Evolutionary conservation across 345 rosid genomes (phyloP).

Genomic region (Sapria himalayana): DNA sequence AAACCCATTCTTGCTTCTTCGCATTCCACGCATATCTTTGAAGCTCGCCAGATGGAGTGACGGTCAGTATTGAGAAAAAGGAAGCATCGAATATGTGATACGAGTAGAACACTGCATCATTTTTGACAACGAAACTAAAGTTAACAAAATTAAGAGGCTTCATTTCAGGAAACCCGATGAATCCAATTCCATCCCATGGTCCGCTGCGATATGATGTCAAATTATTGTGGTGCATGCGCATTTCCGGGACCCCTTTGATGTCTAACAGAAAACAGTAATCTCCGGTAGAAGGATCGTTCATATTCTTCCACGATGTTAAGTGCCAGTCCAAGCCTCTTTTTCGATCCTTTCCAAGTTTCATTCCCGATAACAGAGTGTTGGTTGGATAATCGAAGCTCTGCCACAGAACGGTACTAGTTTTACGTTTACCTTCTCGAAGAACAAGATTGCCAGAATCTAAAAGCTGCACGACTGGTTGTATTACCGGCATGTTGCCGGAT

Average conservation of each 20-base stretch:
- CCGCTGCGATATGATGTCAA: constrained; percentile 11
- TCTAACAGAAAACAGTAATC: constrained; percentile 10
- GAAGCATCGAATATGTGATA: constrained; percentile 14
- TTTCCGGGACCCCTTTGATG: constrained; percentile 10
- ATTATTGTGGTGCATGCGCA: constrained; percentile 11
- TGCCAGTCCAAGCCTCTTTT: constrained; percentile 11
- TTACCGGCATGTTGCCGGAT: background rate
- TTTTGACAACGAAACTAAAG: constrained; percentile 9
- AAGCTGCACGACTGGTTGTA: constrained; percentile 8
- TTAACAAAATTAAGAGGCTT: constrained; percentile 14
- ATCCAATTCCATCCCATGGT: constrained; percentile 16
- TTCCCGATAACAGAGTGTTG: constrained; percentile 13
- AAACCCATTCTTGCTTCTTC: constrained; percentile 21
- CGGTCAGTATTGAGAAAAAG: constrained; percentile 23
- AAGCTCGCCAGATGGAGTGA: constrained; percentile 27
- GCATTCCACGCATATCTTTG: constrained; percentile 32
- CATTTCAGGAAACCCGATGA: constrained; percentile 48
- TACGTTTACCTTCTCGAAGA: constrained; percentile 1
- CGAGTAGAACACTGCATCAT: constrained; percentile 15
- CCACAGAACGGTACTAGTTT: constrained; percentile 10
- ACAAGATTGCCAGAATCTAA: constrained; percentile 18
- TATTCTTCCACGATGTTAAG: constrained; percentile 13
- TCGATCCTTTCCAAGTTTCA: constrained; percentile 18
- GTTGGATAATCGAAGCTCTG: constrained; percentile 17
- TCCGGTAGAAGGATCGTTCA: constrained; percentile 8